Evolutionary conservation across 164 flowering plant species (phyloP).

Genomic region (Akebia trifoliata): DNA sequence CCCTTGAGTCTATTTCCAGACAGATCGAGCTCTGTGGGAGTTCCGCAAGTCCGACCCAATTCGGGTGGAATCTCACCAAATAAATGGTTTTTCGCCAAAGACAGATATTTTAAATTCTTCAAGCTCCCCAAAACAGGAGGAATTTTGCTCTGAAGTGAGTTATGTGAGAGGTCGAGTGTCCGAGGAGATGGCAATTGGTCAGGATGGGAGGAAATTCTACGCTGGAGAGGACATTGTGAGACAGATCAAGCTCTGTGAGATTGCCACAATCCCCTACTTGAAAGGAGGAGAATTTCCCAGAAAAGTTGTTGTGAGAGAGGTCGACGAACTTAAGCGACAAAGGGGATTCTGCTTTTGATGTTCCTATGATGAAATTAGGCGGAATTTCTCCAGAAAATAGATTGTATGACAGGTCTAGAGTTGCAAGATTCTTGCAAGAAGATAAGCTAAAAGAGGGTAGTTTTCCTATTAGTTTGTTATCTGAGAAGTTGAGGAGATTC

Average conservation of each 20-base stretch:
- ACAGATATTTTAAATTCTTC: slow-evolving; percentile 36
- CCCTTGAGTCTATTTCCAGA: slow-evolving; percentile 55
- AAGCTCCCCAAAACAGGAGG: slow-evolving; percentile 45
- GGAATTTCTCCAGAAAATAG: slow-evolving; percentile 47
- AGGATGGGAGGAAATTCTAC: slow-evolving; percentile 36
- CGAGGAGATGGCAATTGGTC: slow-evolving; percentile 42
- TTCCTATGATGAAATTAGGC: slow-evolving; percentile 3
- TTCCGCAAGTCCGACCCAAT: slow-evolving; percentile 40
- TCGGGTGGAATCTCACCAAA: slow-evolving; percentile 57
- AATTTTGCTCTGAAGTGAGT: slow-evolving; percentile 29
- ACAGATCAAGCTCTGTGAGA: slow-evolving; percentile 46
- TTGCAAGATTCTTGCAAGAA: slow-evolving; percentile 37
- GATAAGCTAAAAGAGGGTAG: slow-evolving; percentile 18
- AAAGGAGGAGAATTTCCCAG: slow-evolving; percentile 39
- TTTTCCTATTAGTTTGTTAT: slow-evolving; percentile 44
- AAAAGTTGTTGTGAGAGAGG: slow-evolving; percentile 63
- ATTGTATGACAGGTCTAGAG: slow-evolving; percentile 54
- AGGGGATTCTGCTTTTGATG: slow-evolving; percentile 14
- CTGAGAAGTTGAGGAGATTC: slow-evolving; percentile 48
- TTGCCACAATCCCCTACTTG: slow-evolving; percentile 48
- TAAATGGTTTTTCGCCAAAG: slow-evolving; percentile 49
- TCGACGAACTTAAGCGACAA: slow-evolving; percentile 35
- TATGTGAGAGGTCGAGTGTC: slow-evolving; percentile 50
- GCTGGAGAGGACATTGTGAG: slow-evolving; percentile 46
- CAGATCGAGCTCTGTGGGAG: slow-evolving; percentile 55